Base-by-base conservation (phyloP, 768 basidiomycete genomes). In the Lactarius sp. region DNA sequence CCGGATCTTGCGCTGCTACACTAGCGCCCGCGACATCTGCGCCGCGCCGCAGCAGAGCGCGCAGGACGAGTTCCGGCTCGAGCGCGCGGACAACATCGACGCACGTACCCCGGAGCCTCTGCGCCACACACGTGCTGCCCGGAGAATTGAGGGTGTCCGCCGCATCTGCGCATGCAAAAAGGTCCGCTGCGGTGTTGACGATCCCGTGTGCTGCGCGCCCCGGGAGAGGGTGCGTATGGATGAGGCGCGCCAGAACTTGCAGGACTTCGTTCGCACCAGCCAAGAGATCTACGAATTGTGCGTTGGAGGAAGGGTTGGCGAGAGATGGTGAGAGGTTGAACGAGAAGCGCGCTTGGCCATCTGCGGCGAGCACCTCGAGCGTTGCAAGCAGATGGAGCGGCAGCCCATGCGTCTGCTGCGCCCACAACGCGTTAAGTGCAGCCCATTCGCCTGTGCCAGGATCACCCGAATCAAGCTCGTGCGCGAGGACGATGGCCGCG, bases 401-500 rank as follows among this genome's bases (percentile, higher is more conserved):
- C 50, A 89, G 73, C 18, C 85, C 85, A 62, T 85, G 83, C 5
- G 76, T 75, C 3, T 80, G 76, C 66, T 86, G 85, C 6, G 78
- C 76, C 87, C 88, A 88, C 55, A 85, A 80, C 1, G 78, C 76
- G 57, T 85, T 76, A 13, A 88, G 73, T 10, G 85, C 74, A 13
- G 74, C 77, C 78, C 79, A 83, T 61, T 85, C 85, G 7, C 82
- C 85, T 18, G 52, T 33, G 37, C 52, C 62, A 4, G 62, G 39
- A 44, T 76, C 81, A n/a, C 77, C 76, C 18, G 77, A 73, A 12
- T 73, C 73, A 0, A 90, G 71, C 52, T 85, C 85, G 22, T 77
- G 76, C 36, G 77, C 71, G 8, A 91, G 71, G 14, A 89, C 75
- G 0, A 83, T 83, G 14, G 88, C 68, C 0, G 88, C 84, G 34